phyloP scores from a whole-genome alignment of 192 early-diverging fungal genomes.

The Tieghemiomyces parasiticus region DNA sequence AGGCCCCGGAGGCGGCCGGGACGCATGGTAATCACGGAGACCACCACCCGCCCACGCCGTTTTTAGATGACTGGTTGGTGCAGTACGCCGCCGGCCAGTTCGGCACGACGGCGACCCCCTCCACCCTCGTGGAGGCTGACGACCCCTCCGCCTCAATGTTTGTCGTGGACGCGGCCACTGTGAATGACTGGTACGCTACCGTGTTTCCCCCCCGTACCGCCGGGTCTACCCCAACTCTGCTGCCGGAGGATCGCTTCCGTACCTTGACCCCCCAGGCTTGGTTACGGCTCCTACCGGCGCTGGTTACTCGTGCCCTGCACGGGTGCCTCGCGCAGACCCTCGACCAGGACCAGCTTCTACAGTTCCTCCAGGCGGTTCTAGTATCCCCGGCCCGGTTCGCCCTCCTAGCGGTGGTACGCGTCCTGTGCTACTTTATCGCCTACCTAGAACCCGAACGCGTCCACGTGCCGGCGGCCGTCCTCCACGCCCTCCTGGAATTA shows the following conservation, averaged over 20 bases:
- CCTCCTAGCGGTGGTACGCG: background rate
- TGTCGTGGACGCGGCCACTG: background rate
- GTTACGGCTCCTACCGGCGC: background rate
- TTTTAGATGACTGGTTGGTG: conserved; percentile 1
- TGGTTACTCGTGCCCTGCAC: conserved; percentile 2
- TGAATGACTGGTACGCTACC: background rate
- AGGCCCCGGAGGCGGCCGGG: background rate
- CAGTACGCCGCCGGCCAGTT: conserved; percentile 9
- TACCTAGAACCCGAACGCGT: background rate
- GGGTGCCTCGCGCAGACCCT: background rate
- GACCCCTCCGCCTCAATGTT: background rate
- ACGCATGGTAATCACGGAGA: background rate
- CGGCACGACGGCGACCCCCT: background rate
- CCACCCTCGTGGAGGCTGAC: background rate
- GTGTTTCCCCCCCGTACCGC: background rate
- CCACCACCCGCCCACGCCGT: background rate
- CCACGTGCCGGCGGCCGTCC: background rate
- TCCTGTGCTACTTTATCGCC: background rate
- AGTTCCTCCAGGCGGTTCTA: background rate
- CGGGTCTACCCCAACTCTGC: too few species aligned
- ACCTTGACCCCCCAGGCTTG: background rate
- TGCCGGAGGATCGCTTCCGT: background rate
- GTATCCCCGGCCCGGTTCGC: conserved; percentile 8
- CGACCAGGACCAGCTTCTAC: background rate
- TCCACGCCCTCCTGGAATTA: background rate